phyloP scores from a whole-genome alignment of 495 filamentous ascomycete genomes.

The Staphylotrichum tortipilum region DNA sequence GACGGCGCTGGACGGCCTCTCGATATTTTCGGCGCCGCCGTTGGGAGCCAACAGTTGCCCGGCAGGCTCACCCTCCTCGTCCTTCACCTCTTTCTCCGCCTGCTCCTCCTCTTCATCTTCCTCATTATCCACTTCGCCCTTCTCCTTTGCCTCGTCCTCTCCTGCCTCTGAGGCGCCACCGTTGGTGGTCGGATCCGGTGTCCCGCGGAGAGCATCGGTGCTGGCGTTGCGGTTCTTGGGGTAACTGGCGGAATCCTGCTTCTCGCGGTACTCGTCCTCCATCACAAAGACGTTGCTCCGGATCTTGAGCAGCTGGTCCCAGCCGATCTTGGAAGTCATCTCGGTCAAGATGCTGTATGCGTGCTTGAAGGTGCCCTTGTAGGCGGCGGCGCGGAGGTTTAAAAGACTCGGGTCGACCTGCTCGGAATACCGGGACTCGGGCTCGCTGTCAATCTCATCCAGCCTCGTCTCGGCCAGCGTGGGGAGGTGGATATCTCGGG shows the following conservation, averaged over 20 bases:
- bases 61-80: constrained; percentile 21
- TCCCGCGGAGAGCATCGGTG: constrained; percentile 62
- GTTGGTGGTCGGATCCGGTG: constrained; percentile 54
- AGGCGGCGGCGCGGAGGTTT: constrained; percentile 76
- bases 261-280: constrained; percentile 98
- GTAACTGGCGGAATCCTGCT: constrained; percentile 52
- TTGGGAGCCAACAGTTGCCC: constrained; percentile 32
- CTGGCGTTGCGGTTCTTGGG: constrained; percentile 59
- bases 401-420: constrained; percentile 79
- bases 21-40: constrained; percentile 45
- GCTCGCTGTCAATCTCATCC: constrained; percentile 88
- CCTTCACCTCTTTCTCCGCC: not conserved
- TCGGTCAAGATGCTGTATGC: constrained; percentile 91
- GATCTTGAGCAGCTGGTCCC: constrained; percentile 89
- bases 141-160: constrained; percentile 36
- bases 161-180: constrained; percentile 39
- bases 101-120: constrained; percentile 32
- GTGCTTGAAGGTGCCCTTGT: constrained; percentile 90
- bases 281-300: constrained; percentile 97
- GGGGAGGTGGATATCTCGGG: constrained; percentile 74
- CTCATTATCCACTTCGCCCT: constrained; percentile 23
- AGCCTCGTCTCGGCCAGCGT: constrained; percentile 81
- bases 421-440: constrained; percentile 69
- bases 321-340: constrained; percentile 89
- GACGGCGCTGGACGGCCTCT: constrained; percentile 72